phyloP scores from a whole-genome alignment of 306 rosid genomes.

The Rosa rugosa region DNA sequence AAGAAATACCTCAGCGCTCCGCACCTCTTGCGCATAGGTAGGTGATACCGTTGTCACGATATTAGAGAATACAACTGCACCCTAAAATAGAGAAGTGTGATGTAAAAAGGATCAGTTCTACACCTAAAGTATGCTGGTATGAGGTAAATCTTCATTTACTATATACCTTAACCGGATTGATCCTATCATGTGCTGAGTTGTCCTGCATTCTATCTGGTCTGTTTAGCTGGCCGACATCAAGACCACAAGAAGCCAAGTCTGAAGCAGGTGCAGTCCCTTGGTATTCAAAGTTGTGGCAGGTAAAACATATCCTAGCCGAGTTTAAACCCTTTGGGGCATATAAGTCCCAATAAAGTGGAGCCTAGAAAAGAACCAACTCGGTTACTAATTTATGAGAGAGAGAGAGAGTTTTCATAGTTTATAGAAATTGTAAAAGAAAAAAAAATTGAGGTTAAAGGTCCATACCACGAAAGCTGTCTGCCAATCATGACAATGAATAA shows the following conservation, averaged over 20 bases:
- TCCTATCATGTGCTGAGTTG: slow-evolving; percentile 67
- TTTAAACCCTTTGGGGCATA: slow-evolving; percentile 74
- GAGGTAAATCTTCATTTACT: slow-evolving; percentile 16
- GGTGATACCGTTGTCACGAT: slow-evolving; percentile 98
- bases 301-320: slow-evolving; percentile 95
- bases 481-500: slow-evolving; percentile 99
- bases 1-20: slow-evolving; percentile 77
- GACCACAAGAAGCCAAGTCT: slow-evolving; percentile 81
- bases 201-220: slow-evolving; percentile 96
- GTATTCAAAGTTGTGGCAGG: slow-evolving; percentile 98
- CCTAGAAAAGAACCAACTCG: slow-evolving; percentile 48
- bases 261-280: slow-evolving; percentile 89
- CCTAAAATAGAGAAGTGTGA: slow-evolving; percentile 50
- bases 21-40: slow-evolving; percentile 93
- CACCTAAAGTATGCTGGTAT: slow-evolving; percentile 1
- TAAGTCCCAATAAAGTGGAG: slow-evolving; percentile 94
- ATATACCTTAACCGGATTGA: slow-evolving; percentile 90
- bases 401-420: background rate
- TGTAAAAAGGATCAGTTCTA: slow-evolving; percentile 6
- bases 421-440: slow-evolving; percentile 3
- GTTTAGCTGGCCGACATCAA: slow-evolving; percentile 61
- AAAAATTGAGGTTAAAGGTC: slow-evolving; percentile 23
- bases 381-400: background rate
- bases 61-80: slow-evolving; percentile 92
- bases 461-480: slow-evolving; percentile 97